phyloP scores from a whole-genome alignment of 2,329 filamentous ascomycete genomes.

The Aspergillus texensis region DNA sequence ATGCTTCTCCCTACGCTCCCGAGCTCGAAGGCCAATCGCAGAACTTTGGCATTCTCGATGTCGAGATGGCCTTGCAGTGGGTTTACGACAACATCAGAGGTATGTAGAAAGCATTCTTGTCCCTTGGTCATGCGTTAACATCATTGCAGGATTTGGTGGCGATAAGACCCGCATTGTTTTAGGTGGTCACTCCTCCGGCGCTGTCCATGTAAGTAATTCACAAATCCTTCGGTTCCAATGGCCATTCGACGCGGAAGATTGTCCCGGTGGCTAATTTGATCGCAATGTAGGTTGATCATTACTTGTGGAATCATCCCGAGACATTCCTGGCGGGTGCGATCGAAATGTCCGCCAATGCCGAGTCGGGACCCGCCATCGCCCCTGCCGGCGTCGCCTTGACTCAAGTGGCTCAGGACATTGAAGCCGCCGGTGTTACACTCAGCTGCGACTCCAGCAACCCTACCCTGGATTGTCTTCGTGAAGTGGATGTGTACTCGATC shows the following conservation, averaged over 20 bases:
- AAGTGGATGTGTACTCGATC: conserved; percentile 22
- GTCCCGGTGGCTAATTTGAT: background rate
- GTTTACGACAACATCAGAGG: conserved; percentile 25
- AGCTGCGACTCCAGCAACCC: conserved; percentile 19
- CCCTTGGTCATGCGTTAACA: background rate
- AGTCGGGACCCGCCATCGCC: conserved; percentile 22
- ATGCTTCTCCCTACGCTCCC: conserved; percentile 23
- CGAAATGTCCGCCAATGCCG: conserved; percentile 27
- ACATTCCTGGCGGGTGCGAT: conserved; percentile 27
- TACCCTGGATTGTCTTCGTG: conserved; percentile 24
- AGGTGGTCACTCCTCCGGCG: conserved; percentile 26
- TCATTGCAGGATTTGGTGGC: conserved; percentile 22
- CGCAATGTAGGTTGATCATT: conserved; percentile 18
- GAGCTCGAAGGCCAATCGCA: conserved; percentile 25
- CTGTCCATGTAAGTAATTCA: conserved; percentile 16
- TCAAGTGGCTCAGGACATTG: conserved; percentile 23
- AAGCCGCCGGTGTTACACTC: conserved; percentile 20
- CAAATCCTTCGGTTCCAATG: background rate
- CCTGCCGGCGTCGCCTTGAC: conserved; percentile 22
- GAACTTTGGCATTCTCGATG: conserved; percentile 27
- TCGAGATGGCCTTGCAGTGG: conserved; percentile 25
- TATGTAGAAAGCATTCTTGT: background rate
- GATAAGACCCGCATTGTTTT: conserved; percentile 25
- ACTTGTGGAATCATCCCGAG: conserved; percentile 27
- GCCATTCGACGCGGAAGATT: background rate